Conservation (phyloP, 768 basidiomycete species). For the Leucocoprinus sp. region DNA sequence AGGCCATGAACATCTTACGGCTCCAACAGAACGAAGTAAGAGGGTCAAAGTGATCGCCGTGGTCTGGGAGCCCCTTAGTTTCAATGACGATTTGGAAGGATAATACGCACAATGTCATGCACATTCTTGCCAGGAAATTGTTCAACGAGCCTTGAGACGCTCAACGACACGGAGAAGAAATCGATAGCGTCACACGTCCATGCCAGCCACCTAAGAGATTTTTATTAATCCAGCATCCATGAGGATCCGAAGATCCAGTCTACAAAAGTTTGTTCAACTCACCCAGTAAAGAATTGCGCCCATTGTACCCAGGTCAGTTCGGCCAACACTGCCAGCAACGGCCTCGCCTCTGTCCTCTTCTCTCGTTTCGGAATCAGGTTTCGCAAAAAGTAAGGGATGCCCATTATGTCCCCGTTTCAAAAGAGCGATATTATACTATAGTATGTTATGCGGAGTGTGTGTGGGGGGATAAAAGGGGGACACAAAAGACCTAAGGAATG, state of each 20-base stretch:
- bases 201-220: slow-evolving; percentile 57
- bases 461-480: not conserved
- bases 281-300: slow-evolving; percentile 56
- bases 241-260: too few species aligned
- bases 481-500: too few species aligned
- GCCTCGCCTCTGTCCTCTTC: slow-evolving; percentile 24
- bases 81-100: not conserved
- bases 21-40: slow-evolving; percentile 79
- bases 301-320: slow-evolving; percentile 44
- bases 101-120: slow-evolving; percentile 30
- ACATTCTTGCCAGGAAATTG: slow-evolving; percentile 38
- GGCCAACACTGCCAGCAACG: slow-evolving; percentile 35
- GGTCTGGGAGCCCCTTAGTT: slow-evolving; percentile 33
- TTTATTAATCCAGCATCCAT: too few species aligned
- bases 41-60: slow-evolving; percentile 87
- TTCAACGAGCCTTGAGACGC: slow-evolving; percentile 33
- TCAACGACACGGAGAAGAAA: slow-evolving; percentile 73
- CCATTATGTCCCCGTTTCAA: not conserved
- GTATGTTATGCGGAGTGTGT: not conserved
- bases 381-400: slow-evolving; percentile 36
- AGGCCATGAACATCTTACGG: slow-evolving; percentile 29
- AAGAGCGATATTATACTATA: not conserved
- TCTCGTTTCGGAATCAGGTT: slow-evolving; percentile 45
- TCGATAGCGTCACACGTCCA: slow-evolving; percentile 87
- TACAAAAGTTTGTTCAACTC: too few species aligned